phyloP scores from a whole-genome alignment of 805 yeast genomes.

The Candida maesae region DNA sequence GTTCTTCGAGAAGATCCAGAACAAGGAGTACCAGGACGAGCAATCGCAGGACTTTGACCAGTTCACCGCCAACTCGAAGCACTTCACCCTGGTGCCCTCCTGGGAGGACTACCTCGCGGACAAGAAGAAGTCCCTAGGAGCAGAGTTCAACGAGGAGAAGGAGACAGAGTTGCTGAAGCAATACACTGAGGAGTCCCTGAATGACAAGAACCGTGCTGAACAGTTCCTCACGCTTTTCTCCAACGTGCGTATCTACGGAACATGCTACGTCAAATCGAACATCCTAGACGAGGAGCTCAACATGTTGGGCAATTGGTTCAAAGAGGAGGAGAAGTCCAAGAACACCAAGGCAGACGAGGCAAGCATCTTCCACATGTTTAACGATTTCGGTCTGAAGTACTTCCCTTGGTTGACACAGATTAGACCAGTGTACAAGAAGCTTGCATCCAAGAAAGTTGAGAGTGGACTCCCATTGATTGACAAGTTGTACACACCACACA shows the following conservation, averaged over 20 bases:
- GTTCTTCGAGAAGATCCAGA: conserved; percentile 9
- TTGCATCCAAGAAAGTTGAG: conserved; percentile 19
- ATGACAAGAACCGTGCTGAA: conserved; percentile 4
- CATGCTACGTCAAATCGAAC: conserved; percentile 19
- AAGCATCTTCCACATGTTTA: conserved; percentile 22
- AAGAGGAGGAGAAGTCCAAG: conserved; percentile 5
- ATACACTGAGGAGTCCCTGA: conserved; percentile 1
- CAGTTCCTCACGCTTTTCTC: conserved; percentile 13
- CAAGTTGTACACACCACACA: conserved; percentile 6
- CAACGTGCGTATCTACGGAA: conserved; percentile 21
- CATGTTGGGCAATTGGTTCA: conserved; percentile 5
- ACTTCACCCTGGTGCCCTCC: conserved; percentile 1
- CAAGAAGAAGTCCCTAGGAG: conserved; percentile 1
- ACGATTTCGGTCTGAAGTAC: conserved; percentile 32
- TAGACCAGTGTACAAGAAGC: conserved; percentile 33
- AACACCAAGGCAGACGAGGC: conserved; percentile 2
- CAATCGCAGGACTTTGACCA: conserved; percentile 7
- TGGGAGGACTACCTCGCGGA: conserved; percentile 4
- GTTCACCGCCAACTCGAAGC: not conserved
- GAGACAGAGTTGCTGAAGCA: conserved; percentile 5
- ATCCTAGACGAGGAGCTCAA: conserved; percentile 11
- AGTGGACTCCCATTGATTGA: conserved; percentile 29
- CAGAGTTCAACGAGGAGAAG: conserved; percentile 1
- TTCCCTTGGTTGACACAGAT: conserved; percentile 38
- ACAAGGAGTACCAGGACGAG: not conserved